A percentile compares a stretch with the other conserved stretches of the same genome.
Conservation (phyloP, 1,284 basidiomycete species). For the Pseudomicrostroma phylloplanum region DNA sequence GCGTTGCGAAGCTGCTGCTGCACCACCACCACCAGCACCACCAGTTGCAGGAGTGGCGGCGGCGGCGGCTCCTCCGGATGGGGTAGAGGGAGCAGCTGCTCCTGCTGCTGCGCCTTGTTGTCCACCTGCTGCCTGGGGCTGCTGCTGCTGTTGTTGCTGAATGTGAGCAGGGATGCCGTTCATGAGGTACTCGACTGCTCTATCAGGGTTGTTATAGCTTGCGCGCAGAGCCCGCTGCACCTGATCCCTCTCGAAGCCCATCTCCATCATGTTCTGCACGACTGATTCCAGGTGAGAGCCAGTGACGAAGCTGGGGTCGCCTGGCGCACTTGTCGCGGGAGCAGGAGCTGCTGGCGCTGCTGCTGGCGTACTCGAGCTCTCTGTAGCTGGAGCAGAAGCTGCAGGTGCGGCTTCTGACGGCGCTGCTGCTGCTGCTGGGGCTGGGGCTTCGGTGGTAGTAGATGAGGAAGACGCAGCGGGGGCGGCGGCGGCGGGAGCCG, state of each 20-base stretch:
- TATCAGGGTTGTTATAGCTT: constrained; percentile 95
- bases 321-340: background rate
- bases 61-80: constrained; percentile 56
- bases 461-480: constrained; percentile 51
- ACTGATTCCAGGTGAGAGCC: constrained; percentile 41
- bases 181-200: constrained; percentile 95
- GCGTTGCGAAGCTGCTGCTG: constrained; percentile 26
- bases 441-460: constrained; percentile 8
- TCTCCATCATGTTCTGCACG: constrained; percentile 59
- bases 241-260: constrained; percentile 85
- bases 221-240: constrained; percentile 81
- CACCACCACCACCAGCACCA: constrained; percentile 48
- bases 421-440: constrained; percentile 8
- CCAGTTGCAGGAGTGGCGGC: constrained; percentile 27
- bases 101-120: constrained; percentile 64
- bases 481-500: constrained; percentile 42
- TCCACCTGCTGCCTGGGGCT: constrained; percentile 49
- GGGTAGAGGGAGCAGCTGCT: constrained; percentile 50
- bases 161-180: constrained; percentile 50
- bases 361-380: constrained; percentile 10
- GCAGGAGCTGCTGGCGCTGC: constrained; percentile 23
- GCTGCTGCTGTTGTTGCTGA: constrained; percentile 29
- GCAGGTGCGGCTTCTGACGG: constrained; percentile 8
- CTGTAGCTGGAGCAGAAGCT: constrained; percentile 33
- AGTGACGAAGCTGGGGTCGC: constrained; percentile 19